phyloP scores from a whole-genome alignment of 495 filamentous ascomycete species.

The Cryomyces minteri region DNA sequence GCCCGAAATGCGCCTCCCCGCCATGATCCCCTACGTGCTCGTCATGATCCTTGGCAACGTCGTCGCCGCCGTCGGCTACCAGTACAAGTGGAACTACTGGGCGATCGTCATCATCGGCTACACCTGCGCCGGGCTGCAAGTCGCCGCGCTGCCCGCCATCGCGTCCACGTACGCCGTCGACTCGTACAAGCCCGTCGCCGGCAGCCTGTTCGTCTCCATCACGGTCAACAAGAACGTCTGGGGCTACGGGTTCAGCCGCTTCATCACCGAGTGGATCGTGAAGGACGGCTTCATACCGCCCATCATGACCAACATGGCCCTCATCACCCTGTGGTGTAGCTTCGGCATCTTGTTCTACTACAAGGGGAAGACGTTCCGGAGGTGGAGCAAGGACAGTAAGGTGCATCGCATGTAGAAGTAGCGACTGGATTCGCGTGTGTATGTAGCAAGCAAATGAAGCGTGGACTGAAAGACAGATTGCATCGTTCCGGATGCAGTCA shows the following conservation, averaged over 20 bases:
- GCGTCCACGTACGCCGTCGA: conserved; percentile 36
- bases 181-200: conserved; percentile 32
- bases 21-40: conserved; percentile 40
- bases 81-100: conserved; percentile 25
- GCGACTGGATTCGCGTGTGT: too few species aligned
- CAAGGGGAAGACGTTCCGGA: conserved; percentile 36
- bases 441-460: too few species aligned
- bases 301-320: conserved; percentile 34
- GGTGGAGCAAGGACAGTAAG: conserved; percentile 32
- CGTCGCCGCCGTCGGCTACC: conserved; percentile 40
- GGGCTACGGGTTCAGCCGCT: conserved; percentile 22
- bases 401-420: conserved; percentile 31
- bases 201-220: conserved; percentile 21
- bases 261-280: conserved; percentile 17
- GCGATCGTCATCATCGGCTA: conserved; percentile 35
- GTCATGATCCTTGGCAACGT: conserved; percentile 41
- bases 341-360: conserved; percentile 36
- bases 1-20: conserved; percentile 48
- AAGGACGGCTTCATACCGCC: conserved; percentile 6
- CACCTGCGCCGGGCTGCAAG: conserved; percentile 34
- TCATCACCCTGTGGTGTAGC: conserved; percentile 33
- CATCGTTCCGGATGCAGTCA: too few species aligned
- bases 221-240: conserved; percentile 25
- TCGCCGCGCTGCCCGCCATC: conserved; percentile 37
- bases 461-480: too few species aligned